Evolutionary conservation across 352 stramenopile genomes (phyloP), one percentile per base, ranked within the genome.

Genomic region (Phytophthora pinifolia): DNA sequence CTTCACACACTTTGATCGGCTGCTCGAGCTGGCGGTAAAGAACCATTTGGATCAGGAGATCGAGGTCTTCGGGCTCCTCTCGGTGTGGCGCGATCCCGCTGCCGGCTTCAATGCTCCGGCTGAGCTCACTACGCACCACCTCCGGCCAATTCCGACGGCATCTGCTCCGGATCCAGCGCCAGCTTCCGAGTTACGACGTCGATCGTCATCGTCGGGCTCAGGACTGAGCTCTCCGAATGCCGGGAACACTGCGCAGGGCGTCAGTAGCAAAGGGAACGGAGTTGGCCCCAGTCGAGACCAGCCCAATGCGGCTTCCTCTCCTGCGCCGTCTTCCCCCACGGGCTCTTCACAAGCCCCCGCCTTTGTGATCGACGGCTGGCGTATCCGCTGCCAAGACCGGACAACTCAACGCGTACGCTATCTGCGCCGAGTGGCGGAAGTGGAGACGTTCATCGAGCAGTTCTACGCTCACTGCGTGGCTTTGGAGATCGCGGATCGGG

Each of bases 61-160:
- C 27, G 81, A 92, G 35, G 65, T 92, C 2, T 92, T 92, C 45
- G 82, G 82, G 3, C 47, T 91, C 33, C 59, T 91, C 1, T 87
- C 78, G 3, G 72, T 91, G 39, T 91, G 80, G 80, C 67, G 67
- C 2, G 80, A 91, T 29, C 52, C 72, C 0, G 70, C 59, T 10
- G 66, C 83, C 44, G 78, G 80, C 17, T 91, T 91, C 46, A 77
- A 70, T 41, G 74, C 66, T 14, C 76, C 76, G 6, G 72, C 83
- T 32, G 70, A 79, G 45, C 55, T 77, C n/a, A 59, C 67, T 13
- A 46, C 57, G 33, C 39, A 58, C 12, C 59, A 71, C 48, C 27
- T 66, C 51, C 57, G 58, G n/a, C 54, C 57, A 15, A 46, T 53
- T 45, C 54, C 67, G 30, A 66, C 49, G 9, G 51, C 32, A 0